Evolutionary conservation across 768 basidiomycete species (phyloP).

Genomic region (Trametes villosa): DNA sequence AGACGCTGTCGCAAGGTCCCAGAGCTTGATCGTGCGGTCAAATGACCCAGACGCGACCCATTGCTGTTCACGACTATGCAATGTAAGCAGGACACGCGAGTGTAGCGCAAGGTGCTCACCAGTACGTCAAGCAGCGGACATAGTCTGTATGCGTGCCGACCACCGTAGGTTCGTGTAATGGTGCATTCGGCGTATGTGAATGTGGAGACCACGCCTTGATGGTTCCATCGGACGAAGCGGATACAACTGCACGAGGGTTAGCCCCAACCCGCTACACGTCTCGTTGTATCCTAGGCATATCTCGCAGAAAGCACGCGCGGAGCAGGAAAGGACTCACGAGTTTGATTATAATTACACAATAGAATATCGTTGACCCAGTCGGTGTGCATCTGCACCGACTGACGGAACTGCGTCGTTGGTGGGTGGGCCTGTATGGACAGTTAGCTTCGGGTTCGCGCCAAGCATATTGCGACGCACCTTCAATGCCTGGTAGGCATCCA

Average conservation of each 20-base stretch:
- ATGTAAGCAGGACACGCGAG: slow-evolving; percentile 19
- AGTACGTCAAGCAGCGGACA: slow-evolving; percentile 76
- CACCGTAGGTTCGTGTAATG: slow-evolving; percentile 59
- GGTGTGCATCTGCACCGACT: slow-evolving; percentile 85
- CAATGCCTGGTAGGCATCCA: slow-evolving; percentile 50
- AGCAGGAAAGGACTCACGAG: slow-evolving; percentile 49
- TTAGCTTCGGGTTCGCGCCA: background rate
- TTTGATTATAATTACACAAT: slow-evolving; percentile 91
- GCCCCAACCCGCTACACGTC: no score
- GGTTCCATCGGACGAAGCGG: slow-evolving; percentile 95
- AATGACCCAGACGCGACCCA: slow-evolving; percentile 96
- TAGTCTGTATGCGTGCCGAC: slow-evolving; percentile 86
- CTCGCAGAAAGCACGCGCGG: no score
- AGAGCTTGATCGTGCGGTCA: slow-evolving; percentile 91
- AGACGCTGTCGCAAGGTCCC: slow-evolving; percentile 71
- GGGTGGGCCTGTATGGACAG: slow-evolving; percentile 1
- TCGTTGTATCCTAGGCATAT: no score
- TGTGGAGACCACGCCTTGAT: slow-evolving; percentile 95
- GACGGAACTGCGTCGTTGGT: slow-evolving; percentile 73
- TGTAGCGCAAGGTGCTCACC: slow-evolving; percentile 46
- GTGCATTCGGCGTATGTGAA: slow-evolving; percentile 39
- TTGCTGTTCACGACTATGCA: slow-evolving; percentile 68
- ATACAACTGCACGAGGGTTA: slow-evolving; percentile 60
- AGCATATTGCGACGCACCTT: slow-evolving; percentile 44
- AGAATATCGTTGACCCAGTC: slow-evolving; percentile 98